These are phyloP conservation scores for Eucalyptus regnans DNA, from an alignment of 345 rosid species.

Conservation along the genomic window DNA sequence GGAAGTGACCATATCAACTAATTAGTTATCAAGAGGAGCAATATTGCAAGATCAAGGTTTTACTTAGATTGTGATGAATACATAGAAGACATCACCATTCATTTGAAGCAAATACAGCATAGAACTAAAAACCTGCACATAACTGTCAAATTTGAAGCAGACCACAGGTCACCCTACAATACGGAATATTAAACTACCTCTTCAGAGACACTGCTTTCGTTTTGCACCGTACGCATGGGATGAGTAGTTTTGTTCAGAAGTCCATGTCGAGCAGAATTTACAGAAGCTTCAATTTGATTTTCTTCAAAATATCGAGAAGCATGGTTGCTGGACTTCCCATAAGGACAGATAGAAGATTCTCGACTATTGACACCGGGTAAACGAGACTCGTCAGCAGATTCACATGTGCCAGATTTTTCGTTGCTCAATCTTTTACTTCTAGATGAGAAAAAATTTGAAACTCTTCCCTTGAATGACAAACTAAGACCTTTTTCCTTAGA, in stretches of 20 bases:
- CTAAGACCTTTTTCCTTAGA: constrained; percentile 40
- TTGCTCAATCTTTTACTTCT: constrained; percentile 31
- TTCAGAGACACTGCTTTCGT: not conserved
- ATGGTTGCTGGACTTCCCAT: constrained; percentile 5
- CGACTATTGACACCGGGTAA: constrained; percentile 3
- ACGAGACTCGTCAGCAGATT: constrained; percentile 8
- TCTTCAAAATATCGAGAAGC: constrained; percentile 9
- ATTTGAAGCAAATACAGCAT: not conserved
- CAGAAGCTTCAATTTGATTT: constrained; percentile 19
- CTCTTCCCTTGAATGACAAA: constrained; percentile 37
- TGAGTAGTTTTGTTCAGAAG: constrained; percentile 8
- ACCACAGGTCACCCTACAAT: not conserved
- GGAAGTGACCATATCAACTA: not conserved
- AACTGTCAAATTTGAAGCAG: not conserved
- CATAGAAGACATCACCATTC: not conserved
- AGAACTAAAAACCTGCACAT: not conserved
- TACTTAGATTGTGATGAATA: not conserved
- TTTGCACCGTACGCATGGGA: constrained; percentile 4
- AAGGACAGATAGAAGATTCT: constrained; percentile 11
- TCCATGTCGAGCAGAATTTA: constrained; percentile 17
- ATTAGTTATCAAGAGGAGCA: not conserved
- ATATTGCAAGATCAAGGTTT: not conserved
- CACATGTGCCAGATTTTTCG: constrained; percentile 14
- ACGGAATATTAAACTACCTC: constrained; percentile 18
- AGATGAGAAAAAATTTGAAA: constrained; percentile 52